Conservation (phyloP, 257 asterid genomes). For the Nicotiana knightiana region DNA sequence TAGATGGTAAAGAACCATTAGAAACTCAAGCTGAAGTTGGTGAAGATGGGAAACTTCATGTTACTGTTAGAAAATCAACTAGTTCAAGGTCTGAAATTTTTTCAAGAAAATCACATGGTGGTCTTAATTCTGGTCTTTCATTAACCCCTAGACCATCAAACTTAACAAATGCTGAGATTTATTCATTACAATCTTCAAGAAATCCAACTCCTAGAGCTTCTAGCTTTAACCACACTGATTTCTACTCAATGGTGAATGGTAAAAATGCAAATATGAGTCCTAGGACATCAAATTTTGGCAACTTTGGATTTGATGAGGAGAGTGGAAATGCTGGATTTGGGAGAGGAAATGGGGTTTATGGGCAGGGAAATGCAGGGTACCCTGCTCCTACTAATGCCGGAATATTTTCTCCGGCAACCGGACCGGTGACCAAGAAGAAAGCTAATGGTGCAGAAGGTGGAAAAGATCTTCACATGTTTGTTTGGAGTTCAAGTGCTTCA, state of each 20-base stretch:
- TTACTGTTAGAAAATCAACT: conserved; percentile 39
- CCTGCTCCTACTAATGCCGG: conserved; percentile 79
- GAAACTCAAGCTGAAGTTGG: conserved; percentile 46
- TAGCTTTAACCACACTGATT: conserved; percentile 42
- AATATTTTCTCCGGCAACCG: conserved; percentile 70
- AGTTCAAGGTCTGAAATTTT: conserved; percentile 46
- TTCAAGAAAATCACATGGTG: conserved; percentile 35
- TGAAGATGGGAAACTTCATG: conserved; percentile 49
- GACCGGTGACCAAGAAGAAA: conserved; percentile 55
- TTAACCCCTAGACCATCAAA: conserved; percentile 47
- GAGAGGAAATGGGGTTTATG: conserved; percentile 42
- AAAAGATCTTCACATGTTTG: conserved; percentile 96
- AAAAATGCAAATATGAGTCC: conserved; percentile 35
- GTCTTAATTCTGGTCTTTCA: conserved; percentile 36
- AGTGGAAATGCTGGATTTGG: conserved; percentile 33
- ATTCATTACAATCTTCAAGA: conserved; percentile 45
- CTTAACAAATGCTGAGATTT: conserved; percentile 45
- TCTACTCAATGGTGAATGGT: conserved; percentile 41
- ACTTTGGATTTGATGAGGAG: conserved; percentile 40
- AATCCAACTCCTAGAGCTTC: conserved; percentile 52
- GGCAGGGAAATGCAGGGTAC: conserved; percentile 56
- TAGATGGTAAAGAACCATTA: conserved; percentile 46
- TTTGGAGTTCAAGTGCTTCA: conserved; percentile 97
- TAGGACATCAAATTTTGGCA: conserved; percentile 36
- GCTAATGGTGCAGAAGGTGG: conserved; percentile 54